Base-by-base conservation (phyloP, 2,329 filamentous ascomycete species). In the Xylariales sp. region DNA sequence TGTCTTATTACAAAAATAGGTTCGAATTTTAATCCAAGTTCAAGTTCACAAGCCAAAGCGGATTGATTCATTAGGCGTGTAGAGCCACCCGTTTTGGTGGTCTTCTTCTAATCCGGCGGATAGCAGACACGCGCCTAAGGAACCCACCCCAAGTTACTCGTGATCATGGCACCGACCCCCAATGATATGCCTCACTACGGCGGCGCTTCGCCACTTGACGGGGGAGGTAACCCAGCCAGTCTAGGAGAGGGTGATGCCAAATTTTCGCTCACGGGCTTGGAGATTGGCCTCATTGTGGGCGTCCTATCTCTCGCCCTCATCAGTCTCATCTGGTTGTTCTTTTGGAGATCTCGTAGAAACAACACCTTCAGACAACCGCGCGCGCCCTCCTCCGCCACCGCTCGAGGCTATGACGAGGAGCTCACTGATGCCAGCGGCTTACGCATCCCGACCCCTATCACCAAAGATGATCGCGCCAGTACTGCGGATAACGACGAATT, bases 211-310 rank as follows among this genome's bases (percentile, higher is more conserved):
- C 74, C 74, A 3, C 72, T 76, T 5, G 75, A 76, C 18, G 75
- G 75, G 12, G 74, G 73, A 16, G 36, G 64, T 3, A 71, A 65
- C 45, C 72, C 73, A 5, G 65, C 71, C 14, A 59, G 57, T 16
- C 71, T 76, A 0, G 73, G 68, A 9, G 68, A 65, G 9, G 45
- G 45, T 43, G 53, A 56, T 16, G 28, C 55, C 28, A 68, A 71
- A 50, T 67, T 63, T 34, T 60, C 68, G 6, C 69, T 73, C 2
- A 71, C 68, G 5, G 69, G 67, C 23, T 62, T 76, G 0, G 76
- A 77, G 68, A 72, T 77, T 12, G 75, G 76, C 5, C 63, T 78
- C 62, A 77, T 77, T 34, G 70, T 75, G 3, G 75, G 72, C 7
- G 68, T 75, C 18, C 62, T 75, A 28, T 48, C 57, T 0, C 3